Conservation (phyloP, 1,284 basidiomycete species). For the Ganoderma boninense region DNA sequence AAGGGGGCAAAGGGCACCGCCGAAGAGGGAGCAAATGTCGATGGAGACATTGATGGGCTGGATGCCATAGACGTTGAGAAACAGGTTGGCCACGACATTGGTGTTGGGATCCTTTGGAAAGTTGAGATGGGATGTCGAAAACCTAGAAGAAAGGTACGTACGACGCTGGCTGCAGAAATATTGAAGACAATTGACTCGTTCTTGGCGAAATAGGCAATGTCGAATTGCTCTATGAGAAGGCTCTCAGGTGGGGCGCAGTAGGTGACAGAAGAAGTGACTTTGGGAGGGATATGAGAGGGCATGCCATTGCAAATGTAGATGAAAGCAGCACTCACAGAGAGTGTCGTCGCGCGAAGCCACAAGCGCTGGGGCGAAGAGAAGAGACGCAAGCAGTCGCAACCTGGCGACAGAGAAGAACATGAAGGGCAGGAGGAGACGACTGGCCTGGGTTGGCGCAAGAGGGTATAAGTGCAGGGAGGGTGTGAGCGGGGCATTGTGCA, state of each 20-base stretch:
- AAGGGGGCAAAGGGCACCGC: constrained; percentile 87
- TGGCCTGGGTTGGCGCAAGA: constrained; percentile 6
- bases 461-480: constrained; percentile 16
- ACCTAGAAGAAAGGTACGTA: constrained; percentile 47
- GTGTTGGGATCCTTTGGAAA: constrained; percentile 70
- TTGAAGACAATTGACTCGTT: constrained; percentile 82
- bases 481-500: constrained; percentile 22
- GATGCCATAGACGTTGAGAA: constrained; percentile 86
- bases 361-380: constrained; percentile 50
- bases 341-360: constrained; percentile 58
- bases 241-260: constrained; percentile 86
- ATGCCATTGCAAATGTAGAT: constrained; percentile 23
- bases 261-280: constrained; percentile 87
- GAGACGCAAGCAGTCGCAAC: constrained; percentile 64
- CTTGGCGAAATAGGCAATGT: constrained; percentile 75
- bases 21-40: constrained; percentile 79
- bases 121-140: constrained; percentile 39
- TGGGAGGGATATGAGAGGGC: constrained; percentile 13
- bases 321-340: constrained; percentile 58
- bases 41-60: constrained; percentile 80
- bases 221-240: constrained; percentile 83
- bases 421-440: constrained; percentile 41
- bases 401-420: constrained; percentile 75
- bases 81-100: constrained; percentile 81
- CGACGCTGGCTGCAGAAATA: constrained; percentile 77